Conservation (phyloP, 768 basidiomycete species). For the Lactarius akahatsu region DNA sequence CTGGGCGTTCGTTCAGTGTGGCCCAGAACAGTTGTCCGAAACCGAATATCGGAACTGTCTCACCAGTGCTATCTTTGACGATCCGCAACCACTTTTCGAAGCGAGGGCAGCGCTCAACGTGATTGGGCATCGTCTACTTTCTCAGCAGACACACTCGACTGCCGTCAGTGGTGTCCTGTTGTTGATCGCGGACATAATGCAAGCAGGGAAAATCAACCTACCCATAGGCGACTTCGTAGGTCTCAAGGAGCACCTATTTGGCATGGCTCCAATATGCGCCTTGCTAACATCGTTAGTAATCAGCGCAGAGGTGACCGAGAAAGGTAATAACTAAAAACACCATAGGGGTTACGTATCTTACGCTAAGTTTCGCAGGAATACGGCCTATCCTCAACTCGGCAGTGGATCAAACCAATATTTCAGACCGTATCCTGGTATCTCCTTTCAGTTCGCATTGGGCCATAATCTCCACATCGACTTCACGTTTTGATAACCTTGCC, state of each 20-base stretch:
- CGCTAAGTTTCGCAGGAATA: slow-evolving; percentile 9
- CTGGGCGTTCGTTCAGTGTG: slow-evolving; percentile 24
- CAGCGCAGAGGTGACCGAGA: slow-evolving; percentile 4
- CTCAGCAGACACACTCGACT: neutral
- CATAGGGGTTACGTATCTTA: neutral
- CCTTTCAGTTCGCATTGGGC: slow-evolving; percentile 24
- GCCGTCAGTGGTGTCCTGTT: slow-evolving; percentile 2
- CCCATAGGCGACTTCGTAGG: slow-evolving; percentile 3
- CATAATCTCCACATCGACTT: slow-evolving; percentile 9
- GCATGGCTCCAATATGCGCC: slow-evolving; percentile 10
- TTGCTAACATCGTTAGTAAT: slow-evolving; percentile 13
- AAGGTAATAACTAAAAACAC: slow-evolving; percentile 9
- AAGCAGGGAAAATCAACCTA: slow-evolving; percentile 10
- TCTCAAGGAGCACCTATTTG: slow-evolving; percentile 23
- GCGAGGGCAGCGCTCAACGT: slow-evolving; percentile 20
- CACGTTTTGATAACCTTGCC: neutral
- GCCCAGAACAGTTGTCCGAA: slow-evolving; percentile 12
- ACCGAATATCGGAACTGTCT: slow-evolving; percentile 18
- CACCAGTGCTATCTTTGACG: slow-evolving; percentile 11
- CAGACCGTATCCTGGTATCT: slow-evolving; percentile 20
- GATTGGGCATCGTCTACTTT: slow-evolving; percentile 6
- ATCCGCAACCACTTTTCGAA: slow-evolving; percentile 13
- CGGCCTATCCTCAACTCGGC: slow-evolving; percentile 9
- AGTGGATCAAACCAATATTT: slow-evolving; percentile 8
- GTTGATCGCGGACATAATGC: slow-evolving; percentile 20